Evolutionary conservation across 441 rosid species (phyloP).

Genomic region (Erodium texanum): DNA sequence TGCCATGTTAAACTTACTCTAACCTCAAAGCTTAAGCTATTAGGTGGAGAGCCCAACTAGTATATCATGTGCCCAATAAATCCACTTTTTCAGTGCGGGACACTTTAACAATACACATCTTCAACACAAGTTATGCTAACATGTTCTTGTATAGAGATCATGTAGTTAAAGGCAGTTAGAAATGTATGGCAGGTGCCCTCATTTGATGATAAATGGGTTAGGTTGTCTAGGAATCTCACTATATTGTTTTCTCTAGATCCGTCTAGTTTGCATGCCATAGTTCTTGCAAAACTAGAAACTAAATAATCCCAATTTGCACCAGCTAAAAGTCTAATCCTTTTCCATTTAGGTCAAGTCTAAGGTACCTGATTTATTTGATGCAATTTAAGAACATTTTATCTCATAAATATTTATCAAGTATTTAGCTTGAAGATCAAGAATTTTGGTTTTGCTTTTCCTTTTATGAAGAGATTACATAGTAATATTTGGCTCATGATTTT

Average conservation of each 20-base stretch:
- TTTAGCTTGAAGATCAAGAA: neutral
- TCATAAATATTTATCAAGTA: no score
- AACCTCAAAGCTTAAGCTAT: no score
- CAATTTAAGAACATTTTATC: no score
- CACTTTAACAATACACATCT: no score
- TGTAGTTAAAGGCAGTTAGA: neutral
- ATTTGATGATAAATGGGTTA: neutral
- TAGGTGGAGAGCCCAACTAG: no score
- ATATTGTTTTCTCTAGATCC: neutral
- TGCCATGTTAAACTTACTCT: no score
- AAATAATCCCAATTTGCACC: neutral
- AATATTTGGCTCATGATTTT: neutral
- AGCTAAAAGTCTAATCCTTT: neutral
- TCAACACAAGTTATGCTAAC: neutral
- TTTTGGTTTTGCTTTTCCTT: neutral
- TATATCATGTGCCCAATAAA: no score
- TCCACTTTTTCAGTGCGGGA: no score
- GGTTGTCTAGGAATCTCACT: slow-evolving; percentile 3
- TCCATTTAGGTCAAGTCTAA: neutral
- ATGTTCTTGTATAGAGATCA: neutral
- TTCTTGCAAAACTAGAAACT: neutral
- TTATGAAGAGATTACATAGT: neutral
- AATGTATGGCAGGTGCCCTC: slow-evolving; percentile 4
- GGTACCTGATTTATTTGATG: neutral
- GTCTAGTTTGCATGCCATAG: neutral